These are phyloP conservation scores for Solanum virginianum DNA, from an alignment of 257 asterid genomes.

Conservation along the genomic window DNA sequence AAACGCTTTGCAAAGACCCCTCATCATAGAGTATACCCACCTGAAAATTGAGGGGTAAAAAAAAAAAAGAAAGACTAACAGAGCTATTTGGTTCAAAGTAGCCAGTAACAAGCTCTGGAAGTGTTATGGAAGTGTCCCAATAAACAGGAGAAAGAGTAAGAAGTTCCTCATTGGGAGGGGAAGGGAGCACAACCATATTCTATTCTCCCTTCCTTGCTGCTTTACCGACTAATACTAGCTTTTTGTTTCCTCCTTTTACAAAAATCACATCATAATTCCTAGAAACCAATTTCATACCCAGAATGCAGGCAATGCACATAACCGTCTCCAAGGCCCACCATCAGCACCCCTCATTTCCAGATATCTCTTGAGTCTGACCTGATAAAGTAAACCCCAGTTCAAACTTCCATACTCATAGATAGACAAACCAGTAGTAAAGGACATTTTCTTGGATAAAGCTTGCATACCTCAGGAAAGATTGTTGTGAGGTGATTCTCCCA, in stretches of 20 bases:
- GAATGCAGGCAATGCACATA: conserved; percentile 93
- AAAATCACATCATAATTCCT: not conserved
- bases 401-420: not conserved
- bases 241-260: not conserved
- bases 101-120: not conserved
- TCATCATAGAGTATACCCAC: conserved; percentile 92
- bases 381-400: conserved; percentile 10
- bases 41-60: conserved; percentile 21
- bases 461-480: conserved; percentile 85
- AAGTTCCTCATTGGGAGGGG: not conserved
- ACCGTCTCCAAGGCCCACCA: conserved; percentile 99
- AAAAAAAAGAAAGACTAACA: not conserved
- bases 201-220: not conserved
- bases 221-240: not conserved
- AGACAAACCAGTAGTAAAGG: not conserved
- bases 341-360: conserved; percentile 99
- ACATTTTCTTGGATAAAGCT: not conserved
- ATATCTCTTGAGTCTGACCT: conserved; percentile 97
- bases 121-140: not conserved
- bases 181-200: not conserved
- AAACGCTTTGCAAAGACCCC: conserved; percentile 56
- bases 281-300: conserved; percentile 42
- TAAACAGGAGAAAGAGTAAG: not conserved
- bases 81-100: not conserved
- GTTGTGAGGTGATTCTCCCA: conserved; percentile 99